These are phyloP conservation scores for Candida albicans DNA, from an alignment of 1,139 yeast genomes.

Conservation along the genomic window DNA sequence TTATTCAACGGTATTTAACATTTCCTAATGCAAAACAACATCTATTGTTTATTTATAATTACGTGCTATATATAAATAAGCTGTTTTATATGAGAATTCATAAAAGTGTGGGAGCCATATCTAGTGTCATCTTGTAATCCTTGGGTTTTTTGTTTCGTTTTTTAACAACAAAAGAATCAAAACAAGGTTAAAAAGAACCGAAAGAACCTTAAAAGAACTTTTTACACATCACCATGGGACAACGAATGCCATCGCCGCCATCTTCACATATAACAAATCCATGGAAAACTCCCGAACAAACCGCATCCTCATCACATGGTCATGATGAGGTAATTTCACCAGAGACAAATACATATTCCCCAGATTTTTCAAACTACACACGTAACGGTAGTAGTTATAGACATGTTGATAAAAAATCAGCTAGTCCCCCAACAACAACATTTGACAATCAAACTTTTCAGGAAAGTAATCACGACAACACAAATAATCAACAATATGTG, in stretches of 20 bases:
- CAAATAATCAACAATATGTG: constrained; percentile 19
- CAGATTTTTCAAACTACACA: not conserved
- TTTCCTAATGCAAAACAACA: too few species aligned
- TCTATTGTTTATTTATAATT: too few species aligned
- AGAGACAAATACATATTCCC: not conserved
- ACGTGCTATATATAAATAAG: too few species aligned
- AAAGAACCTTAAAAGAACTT: not conserved
- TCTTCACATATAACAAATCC: not conserved
- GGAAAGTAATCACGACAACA: not conserved
- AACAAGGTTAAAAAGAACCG: too few species aligned
- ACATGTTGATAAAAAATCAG: too few species aligned
- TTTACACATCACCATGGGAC: constrained; percentile 1
- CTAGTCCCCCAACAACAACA: too few species aligned
- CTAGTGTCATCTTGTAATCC: too few species aligned
- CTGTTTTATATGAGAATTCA: too few species aligned
- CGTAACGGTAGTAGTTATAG: not conserved
- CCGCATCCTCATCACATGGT: not conserved
- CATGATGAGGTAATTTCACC: not conserved
- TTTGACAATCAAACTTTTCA: not conserved
- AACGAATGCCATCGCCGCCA: not conserved
- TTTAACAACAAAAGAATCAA: too few species aligned
- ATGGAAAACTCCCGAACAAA: not conserved
- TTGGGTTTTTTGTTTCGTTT: too few species aligned
- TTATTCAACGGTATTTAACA: too few species aligned
- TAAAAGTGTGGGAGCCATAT: too few species aligned